Base-by-base conservation (phyloP, 805 yeast species). In the Wickerhamiella kurtzmanii region DNA sequence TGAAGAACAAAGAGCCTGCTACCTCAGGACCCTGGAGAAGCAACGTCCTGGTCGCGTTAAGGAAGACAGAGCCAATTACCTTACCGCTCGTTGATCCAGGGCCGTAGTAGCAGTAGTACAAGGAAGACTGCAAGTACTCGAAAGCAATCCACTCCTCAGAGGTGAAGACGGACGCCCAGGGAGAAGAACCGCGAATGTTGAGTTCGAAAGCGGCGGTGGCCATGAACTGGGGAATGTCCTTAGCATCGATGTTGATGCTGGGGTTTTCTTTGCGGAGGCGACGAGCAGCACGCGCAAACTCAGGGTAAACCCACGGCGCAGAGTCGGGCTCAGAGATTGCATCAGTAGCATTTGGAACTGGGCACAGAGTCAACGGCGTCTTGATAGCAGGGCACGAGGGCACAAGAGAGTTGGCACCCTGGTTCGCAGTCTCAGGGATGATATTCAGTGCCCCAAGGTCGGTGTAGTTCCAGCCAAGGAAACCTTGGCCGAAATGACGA, bases 151-250 rank as follows among this genome's bases (percentile, higher is more conserved):
- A 59, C 49, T 59, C 61, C 45, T 55, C 59, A 17, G 52, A 47
- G 11, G 60, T 56, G 49, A 59, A 58, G 3, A 48, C 61, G 57
- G 53, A 69, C 62, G 53, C 51, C 58, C 60, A 60, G 22, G 68
- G 68, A 2, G 77, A 72, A 8, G 57, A 49, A 16, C 79, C 79
- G 35, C 63, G 65, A 16, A 69, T 74, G 51, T 71, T 71, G 42
- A 73, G 54, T 58, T 74, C 80, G 54, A 63, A 75, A 0, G 76
- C 76, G 59, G 76, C 72, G 56, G 68, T 62, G 22, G 62, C 60
- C 53, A 75, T 65, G 46, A 75, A 57, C 16, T 57, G 55, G 11
- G 56, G 55, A 22, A 74, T 65, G 50, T 75, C 77, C 11, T 56
- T 35, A 2, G 58, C 53, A 6, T 69, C 63, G 42, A 72, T 54